Percentiles rank a stretch among this genome's conserved stretches.
Conservation (phyloP, 1,139 yeast genomes). For the Kodamaea arcana region DNA sequence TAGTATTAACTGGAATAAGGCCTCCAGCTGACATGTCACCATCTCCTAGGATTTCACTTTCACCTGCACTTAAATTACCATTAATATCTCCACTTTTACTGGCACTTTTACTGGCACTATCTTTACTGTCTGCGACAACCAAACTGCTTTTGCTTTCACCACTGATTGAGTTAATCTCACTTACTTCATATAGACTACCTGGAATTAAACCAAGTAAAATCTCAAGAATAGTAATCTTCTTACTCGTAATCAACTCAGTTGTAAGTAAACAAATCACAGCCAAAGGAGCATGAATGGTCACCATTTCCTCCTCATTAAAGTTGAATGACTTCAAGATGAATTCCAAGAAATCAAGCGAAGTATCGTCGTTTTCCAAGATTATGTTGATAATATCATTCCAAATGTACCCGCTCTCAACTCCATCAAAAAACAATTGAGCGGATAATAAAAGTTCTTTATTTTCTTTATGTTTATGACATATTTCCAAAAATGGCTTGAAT, state of each 20-base stretch:
- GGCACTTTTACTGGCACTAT: background rate
- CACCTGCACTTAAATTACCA: background rate
- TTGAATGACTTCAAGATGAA: slow-evolving; percentile 65
- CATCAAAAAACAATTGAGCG: slow-evolving; percentile 73
- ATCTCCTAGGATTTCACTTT: background rate
- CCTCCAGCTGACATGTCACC: background rate
- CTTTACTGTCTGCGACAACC: too few relatives aligned
- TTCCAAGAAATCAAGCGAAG: slow-evolving; percentile 41
- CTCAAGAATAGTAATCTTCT: slow-evolving; percentile 36
- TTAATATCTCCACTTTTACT: background rate
- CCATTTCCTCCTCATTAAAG: slow-evolving; percentile 82
- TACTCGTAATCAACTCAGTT: slow-evolving; percentile 9
- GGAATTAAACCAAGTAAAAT: slow-evolving; percentile 49
- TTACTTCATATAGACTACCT: background rate
- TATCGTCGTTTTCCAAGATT: slow-evolving; percentile 16
- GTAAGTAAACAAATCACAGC: slow-evolving; percentile 46
- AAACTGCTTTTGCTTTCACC: too few relatives aligned
- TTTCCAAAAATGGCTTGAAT: slow-evolving; percentile 57
- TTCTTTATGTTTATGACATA: slow-evolving; percentile 23
- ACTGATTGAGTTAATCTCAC: too few relatives aligned
- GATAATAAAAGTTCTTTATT: slow-evolving; percentile 47
- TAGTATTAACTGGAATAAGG: background rate
- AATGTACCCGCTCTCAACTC: slow-evolving; percentile 72
- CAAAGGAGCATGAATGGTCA: slow-evolving; percentile 70
- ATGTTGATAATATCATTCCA: slow-evolving; percentile 58